Conservation (phyloP, 768 basidiomycete genomes). For the Auricularia heimuer region DNA sequence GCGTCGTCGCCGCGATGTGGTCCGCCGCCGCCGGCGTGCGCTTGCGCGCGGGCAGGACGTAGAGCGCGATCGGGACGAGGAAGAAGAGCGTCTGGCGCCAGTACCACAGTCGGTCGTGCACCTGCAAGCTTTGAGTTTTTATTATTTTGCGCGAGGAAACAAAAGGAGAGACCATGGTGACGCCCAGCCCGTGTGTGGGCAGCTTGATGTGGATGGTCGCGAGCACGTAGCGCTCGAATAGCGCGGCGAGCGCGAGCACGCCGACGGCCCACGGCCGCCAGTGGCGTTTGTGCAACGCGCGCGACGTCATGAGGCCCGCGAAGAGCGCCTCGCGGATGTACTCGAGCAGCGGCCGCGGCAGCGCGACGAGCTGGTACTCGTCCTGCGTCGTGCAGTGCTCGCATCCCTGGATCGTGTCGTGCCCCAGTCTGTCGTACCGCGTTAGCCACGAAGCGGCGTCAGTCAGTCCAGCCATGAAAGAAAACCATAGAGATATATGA, state of each 20-base stretch:
- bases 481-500: not conserved
- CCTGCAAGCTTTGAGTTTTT: constrained; percentile 28
- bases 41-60: constrained; percentile 29
- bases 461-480: constrained; percentile 1
- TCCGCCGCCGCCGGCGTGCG: constrained; percentile 23
- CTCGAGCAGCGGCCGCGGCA: constrained; percentile 44
- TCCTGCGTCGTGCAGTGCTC: constrained; percentile 51
- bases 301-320: constrained; percentile 39
- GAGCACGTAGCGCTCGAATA: constrained; percentile 47
- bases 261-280: constrained; percentile 39
- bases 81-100: constrained; percentile 52
- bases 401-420: constrained; percentile 51
- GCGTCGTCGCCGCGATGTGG: constrained; percentile 15
- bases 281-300: constrained; percentile 30
- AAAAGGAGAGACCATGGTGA: constrained; percentile 28
- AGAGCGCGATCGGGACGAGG: constrained; percentile 40
- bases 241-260: constrained; percentile 35
- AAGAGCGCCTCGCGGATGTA: constrained; percentile 51
- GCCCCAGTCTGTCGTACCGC: constrained; percentile 46
- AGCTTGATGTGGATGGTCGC: constrained; percentile 39
- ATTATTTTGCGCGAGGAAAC: not conserved
- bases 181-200: constrained; percentile 26
- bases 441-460: not conserved
- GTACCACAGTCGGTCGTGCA: constrained; percentile 52
- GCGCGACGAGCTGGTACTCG: constrained; percentile 51